These are phyloP conservation scores for Oryza punctata DNA, from an alignment of 176 grass and related monocot genomes.

Conservation along the genomic window DNA sequence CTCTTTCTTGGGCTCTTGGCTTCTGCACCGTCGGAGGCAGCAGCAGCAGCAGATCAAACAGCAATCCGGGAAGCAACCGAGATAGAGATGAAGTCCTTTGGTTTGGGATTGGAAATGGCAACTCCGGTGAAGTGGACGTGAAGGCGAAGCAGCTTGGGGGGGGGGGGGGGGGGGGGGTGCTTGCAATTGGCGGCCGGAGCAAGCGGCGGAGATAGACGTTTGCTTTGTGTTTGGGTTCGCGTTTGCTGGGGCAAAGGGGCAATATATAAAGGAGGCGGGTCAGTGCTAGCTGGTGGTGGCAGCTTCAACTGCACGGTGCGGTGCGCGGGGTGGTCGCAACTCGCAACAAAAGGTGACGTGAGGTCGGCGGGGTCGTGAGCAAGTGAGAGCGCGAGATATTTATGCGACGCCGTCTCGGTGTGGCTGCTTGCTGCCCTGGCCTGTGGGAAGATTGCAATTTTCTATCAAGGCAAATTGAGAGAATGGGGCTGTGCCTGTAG, in stretches of 20 bases:
- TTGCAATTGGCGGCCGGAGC: not conserved
- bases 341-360: not conserved
- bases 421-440: not conserved
- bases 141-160: not conserved
- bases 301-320: not conserved
- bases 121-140: not conserved
- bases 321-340: not conserved
- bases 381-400: not conserved
- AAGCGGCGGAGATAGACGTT: not conserved
- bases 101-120: not conserved
- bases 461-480: not conserved
- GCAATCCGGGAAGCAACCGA: too few species aligned
- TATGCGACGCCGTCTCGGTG: not conserved
- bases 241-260: constrained; percentile 10
- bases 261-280: constrained; percentile 14
- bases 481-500: not conserved
- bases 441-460: not conserved
- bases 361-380: not conserved
- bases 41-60: too few species aligned
- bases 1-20: too few species aligned
- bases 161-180: not conserved
- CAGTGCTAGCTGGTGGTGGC: not conserved
- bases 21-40: not conserved
- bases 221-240: constrained; percentile 4
- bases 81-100: not conserved